phyloP scores from a whole-genome alignment of 1,284 basidiomycete species.

The Tilletia indica region DNA sequence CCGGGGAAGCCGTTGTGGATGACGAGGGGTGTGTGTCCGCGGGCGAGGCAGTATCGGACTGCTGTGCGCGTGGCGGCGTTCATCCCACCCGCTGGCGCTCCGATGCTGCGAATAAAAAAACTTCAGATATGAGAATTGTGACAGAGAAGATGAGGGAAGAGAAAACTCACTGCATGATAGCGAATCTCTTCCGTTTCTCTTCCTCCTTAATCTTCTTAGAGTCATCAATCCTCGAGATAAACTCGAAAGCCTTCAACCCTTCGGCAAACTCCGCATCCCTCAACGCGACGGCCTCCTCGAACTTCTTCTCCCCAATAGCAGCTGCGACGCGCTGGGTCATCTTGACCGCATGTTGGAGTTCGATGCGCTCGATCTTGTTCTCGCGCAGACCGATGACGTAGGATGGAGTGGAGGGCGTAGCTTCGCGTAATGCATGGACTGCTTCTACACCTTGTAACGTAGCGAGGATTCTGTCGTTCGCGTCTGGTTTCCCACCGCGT shows the following conservation, averaged over 20 bases:
- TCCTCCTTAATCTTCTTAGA: constrained; percentile 65
- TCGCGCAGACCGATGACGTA: constrained; percentile 97
- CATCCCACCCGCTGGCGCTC: constrained; percentile 97
- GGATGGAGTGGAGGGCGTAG: constrained; percentile 83
- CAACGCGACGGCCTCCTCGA: constrained; percentile 78
- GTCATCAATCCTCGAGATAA: constrained; percentile 58
- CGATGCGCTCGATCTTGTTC: constrained; percentile 89
- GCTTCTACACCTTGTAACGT: constrained; percentile 93
- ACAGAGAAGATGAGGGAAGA: neutral
- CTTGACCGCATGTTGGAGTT: constrained; percentile 86
- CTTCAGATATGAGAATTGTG: neutral
- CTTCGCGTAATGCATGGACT: constrained; percentile 82
- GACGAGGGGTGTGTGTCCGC: constrained; percentile 85
- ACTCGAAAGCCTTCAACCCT: constrained; percentile 75
- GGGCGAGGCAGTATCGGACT: constrained; percentile 85
- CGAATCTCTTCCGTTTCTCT: constrained; percentile 67
- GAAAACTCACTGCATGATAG: constrained; percentile 79
- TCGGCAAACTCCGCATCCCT: constrained; percentile 91
- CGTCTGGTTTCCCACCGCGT: constrained; percentile 87
- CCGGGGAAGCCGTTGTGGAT: constrained; percentile 96
- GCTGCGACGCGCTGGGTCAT: constrained; percentile 78
- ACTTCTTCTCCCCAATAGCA: constrained; percentile 81
- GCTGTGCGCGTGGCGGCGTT: constrained; percentile 94
- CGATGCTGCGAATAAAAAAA: constrained; percentile 60
- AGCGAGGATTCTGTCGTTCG: constrained; percentile 87